phyloP scores from a whole-genome alignment of 768 basidiomycete species.

The Russula vinacea region DNA sequence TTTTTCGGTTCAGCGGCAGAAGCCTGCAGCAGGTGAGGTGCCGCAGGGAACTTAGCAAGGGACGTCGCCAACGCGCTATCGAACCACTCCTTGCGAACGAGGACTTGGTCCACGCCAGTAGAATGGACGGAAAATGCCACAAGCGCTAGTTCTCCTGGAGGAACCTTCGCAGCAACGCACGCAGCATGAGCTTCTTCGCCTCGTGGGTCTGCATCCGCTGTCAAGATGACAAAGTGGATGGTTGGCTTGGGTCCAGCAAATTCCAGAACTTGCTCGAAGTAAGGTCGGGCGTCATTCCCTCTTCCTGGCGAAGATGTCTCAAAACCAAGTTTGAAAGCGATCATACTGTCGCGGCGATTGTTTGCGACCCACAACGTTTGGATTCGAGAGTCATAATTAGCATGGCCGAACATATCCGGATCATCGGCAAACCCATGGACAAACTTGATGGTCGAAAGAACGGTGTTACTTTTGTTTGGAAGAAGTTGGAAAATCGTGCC shows the following conservation, averaged over 20 bases:
- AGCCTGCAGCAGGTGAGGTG: conserved; percentile 32
- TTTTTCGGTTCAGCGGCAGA: conserved; percentile 32
- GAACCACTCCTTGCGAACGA: conserved; percentile 84
- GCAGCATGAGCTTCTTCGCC: conserved; percentile 83
- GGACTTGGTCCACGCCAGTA: conserved; percentile 83
- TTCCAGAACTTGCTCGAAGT: conserved; percentile 80
- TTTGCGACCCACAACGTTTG: conserved; percentile 88
- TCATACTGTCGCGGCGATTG: conserved; percentile 77
- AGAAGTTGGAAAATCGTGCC: conserved; percentile 83
- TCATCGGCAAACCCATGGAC: conserved; percentile 68
- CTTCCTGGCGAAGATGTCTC: conserved; percentile 54
- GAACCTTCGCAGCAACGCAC: conserved; percentile 76
- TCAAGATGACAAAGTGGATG: conserved; percentile 85
- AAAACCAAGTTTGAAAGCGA: conserved; percentile 72
- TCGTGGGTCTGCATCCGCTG: conserved; percentile 76
- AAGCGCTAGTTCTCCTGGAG: conserved; percentile 71
- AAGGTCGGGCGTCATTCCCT: conserved; percentile 60
- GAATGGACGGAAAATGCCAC: conserved; percentile 89
- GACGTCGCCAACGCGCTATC: conserved; percentile 60
- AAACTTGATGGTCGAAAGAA: conserved; percentile 78
- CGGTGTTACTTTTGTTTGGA: conserved; percentile 65
- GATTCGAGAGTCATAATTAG: conserved; percentile 79
- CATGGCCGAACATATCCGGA: conserved; percentile 83
- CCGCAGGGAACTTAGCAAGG: conserved; percentile 59
- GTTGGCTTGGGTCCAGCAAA: conserved; percentile 81